Conservation (phyloP, 108 stramenopile species). For the Pseudonitzschia multiseries region DNA sequence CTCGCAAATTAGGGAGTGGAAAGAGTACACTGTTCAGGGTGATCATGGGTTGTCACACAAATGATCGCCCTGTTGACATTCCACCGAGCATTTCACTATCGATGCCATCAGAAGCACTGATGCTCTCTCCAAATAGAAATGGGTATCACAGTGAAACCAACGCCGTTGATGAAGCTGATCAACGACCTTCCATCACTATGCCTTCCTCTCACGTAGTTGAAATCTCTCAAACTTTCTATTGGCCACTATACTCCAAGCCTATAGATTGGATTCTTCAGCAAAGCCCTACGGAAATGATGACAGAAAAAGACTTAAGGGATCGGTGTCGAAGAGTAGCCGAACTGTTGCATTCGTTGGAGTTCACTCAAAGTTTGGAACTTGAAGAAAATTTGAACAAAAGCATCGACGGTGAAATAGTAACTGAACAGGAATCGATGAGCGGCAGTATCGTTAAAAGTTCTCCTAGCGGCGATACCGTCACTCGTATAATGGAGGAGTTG, state of each 20-base stretch:
- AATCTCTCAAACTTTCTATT: slow-evolving; percentile 85
- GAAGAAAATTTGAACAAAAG: neutral
- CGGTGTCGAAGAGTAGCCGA: slow-evolving; percentile 50
- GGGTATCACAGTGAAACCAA: slow-evolving; percentile 2
- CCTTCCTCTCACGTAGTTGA: slow-evolving; percentile 84
- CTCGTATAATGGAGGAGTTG: slow-evolving; percentile 56
- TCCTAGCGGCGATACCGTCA: slow-evolving; percentile 35
- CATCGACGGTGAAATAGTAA: neutral
- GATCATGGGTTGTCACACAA: slow-evolving; percentile 80
- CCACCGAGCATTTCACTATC: slow-evolving; percentile 69
- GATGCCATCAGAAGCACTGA: slow-evolving; percentile 50
- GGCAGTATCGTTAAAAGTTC: slow-evolving; percentile 8
- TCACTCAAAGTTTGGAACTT: slow-evolving; percentile 45
- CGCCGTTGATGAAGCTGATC: slow-evolving; percentile 20
- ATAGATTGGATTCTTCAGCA: slow-evolving; percentile 86
- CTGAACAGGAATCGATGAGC: slow-evolving; percentile 14
- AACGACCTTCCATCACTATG: slow-evolving; percentile 70
- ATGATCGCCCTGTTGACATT: slow-evolving; percentile 70
- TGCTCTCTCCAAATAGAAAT: neutral
- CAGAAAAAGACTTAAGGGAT: slow-evolving; percentile 32
- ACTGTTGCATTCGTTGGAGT: slow-evolving; percentile 66
- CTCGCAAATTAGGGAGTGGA: slow-evolving; percentile 40
- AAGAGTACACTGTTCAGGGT: slow-evolving; percentile 75
- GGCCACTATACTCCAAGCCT: slow-evolving; percentile 80
- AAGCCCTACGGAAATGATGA: slow-evolving; percentile 41